phyloP scores from a whole-genome alignment of 176 grass and related monocot species.

The Pontederia crassipes region DNA sequence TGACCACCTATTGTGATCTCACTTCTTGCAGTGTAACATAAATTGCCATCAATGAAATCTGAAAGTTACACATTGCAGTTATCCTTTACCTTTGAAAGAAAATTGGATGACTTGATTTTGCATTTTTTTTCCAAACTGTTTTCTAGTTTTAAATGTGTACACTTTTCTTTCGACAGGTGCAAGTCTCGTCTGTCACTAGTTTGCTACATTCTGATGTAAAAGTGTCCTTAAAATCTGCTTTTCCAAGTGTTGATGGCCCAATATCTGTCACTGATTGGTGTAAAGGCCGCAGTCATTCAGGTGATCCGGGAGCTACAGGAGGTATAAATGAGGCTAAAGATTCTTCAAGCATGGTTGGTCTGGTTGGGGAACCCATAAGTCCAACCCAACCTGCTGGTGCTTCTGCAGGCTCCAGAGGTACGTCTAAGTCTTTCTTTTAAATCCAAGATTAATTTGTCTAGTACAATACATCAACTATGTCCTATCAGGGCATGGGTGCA shows the following conservation, averaged over 20 bases:
- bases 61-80: too few relatives aligned
- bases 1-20: too few relatives aligned
- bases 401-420: constrained; percentile 55
- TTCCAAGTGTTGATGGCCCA: constrained; percentile 84
- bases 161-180: constrained; percentile 56
- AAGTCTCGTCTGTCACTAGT: constrained; percentile 65
- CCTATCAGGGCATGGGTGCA: too few relatives aligned
- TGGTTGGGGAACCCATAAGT: constrained; percentile 64
- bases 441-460: neutral
- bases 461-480: too few relatives aligned
- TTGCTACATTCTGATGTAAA: constrained; percentile 94
- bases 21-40: too few relatives aligned
- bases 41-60: too few relatives aligned
- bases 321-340: constrained; percentile 63
- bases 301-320: constrained; percentile 33
- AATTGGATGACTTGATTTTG: too few relatives aligned
- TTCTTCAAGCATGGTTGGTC: constrained; percentile 35
- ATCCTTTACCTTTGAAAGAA: too few relatives aligned
- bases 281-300: constrained; percentile 48
- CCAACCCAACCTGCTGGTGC: constrained; percentile 41
- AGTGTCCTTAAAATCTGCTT: constrained; percentile 69
- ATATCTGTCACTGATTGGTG: constrained; percentile 89
- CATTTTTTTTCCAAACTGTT: neutral
- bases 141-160: neutral
- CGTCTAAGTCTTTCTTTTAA: neutral